phyloP scores from a whole-genome alignment of 2,329 filamentous ascomycete genomes.

The Pestalotiopsis sp. region DNA sequence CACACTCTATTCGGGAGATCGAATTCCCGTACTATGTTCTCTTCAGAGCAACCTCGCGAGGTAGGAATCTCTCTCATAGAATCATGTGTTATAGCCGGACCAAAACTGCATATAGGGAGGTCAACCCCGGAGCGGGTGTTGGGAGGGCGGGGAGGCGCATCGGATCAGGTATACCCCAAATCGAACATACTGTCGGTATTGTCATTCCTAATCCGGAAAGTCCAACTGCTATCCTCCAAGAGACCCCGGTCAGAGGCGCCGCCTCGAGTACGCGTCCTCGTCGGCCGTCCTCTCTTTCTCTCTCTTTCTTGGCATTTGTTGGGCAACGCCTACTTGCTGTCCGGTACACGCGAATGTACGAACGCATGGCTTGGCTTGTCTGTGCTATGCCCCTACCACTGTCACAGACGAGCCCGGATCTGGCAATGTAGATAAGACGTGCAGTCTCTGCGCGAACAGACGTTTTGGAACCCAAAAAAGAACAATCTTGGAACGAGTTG shows the following conservation, averaged over 20 bases:
- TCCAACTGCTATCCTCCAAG: not conserved
- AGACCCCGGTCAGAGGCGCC: not conserved
- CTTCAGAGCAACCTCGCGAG: too few species aligned
- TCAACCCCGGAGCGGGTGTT: not conserved
- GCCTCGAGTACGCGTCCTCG: not conserved
- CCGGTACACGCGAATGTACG: too few species aligned
- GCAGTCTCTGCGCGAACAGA: not conserved
- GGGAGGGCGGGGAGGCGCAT: not conserved
- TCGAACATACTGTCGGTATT: not conserved
- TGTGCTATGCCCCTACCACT: not conserved
- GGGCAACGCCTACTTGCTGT: too few species aligned
- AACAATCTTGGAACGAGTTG: not conserved
- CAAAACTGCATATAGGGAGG: not conserved
- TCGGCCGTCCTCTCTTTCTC: not conserved
- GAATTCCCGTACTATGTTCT: too few species aligned
- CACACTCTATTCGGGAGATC: too few species aligned
- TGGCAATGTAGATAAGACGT: not conserved
- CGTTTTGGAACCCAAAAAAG: not conserved
- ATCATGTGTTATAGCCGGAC: not conserved
- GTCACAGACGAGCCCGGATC: not conserved
- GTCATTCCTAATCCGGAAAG: constrained; percentile 4
- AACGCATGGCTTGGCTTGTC: too few species aligned
- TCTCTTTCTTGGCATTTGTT: too few species aligned
- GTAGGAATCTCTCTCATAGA: not conserved
- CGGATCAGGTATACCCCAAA: not conserved